Base-by-base conservation (phyloP, 106 monocot genomes). In the Amphibolis antarctica region DNA sequence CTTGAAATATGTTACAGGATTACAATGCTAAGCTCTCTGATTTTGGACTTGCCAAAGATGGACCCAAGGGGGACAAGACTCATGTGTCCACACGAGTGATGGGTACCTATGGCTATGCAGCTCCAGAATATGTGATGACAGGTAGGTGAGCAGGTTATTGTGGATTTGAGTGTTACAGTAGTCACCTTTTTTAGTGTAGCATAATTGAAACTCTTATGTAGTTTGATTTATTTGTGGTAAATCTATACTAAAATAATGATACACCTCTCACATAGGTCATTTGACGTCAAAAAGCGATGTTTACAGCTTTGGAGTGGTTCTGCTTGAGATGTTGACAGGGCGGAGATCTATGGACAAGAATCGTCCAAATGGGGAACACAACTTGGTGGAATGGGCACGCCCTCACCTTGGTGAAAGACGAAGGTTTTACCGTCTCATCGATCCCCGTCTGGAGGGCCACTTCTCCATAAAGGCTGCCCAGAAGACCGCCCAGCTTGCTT, bases 261-360 rank as follows among this genome's bases (percentile, higher is more conserved):
- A 63, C 9, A 24, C 21, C 15, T 44, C 21, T 60, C 21, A 42
- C 20, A 12, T 77, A 93, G 92, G 92, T 9, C 92, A 93, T 75
- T 76, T 93, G 58, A 88, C 85, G 12, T 80, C 88, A 44, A 92
- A 85, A 69, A 92, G 87, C 19, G 92, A 92, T 44, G 92, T 92
- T 17, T 92, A 92, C 72, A 88, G 87, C 73, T 92, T 92, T 47
- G 92, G 92, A 2, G 92, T 92, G 23, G 92, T 92, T 24, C 82
- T 92, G 21, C 85, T 93, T 10, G 92, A 93, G 68, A 85, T 88
- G 80, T 80, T 93, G 82, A 80, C 82, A 4, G 92, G 92, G 12
- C 64, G 85, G 7, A 79, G 92, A 64, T 85, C 88, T 23, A 85
- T 88, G 88, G 92, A 93, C 75, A 88, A 82, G 64, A 93, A 88